Conservation (phyloP, 306 rosid genomes). For the Quercus berberidifolia region DNA sequence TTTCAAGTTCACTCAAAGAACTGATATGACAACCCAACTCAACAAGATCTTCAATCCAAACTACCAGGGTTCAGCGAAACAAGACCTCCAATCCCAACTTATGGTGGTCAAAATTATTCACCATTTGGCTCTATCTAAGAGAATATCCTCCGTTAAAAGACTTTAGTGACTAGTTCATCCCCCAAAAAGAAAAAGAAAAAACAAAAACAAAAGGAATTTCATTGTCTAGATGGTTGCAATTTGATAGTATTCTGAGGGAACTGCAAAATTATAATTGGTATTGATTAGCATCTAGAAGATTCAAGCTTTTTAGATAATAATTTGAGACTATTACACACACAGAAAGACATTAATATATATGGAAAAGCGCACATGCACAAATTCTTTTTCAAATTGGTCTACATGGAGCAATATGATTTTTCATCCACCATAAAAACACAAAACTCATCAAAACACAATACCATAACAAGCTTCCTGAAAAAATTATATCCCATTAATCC, state of each 20-base stretch:
- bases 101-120: not conserved
- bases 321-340: too few relatives aligned
- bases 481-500: not conserved
- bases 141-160: too few relatives aligned
- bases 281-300: too few relatives aligned
- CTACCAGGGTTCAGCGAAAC: not conserved
- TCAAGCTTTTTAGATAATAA: too few relatives aligned
- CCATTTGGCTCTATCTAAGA: not conserved
- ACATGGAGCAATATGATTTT: not conserved
- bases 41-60: not conserved
- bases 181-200: too few relatives aligned
- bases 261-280: too few relatives aligned
- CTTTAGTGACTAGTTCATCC: too few relatives aligned
- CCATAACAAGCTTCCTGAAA: not conserved
- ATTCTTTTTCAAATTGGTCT: not conserved
- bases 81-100: not conserved
- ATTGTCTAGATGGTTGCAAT: too few relatives aligned
- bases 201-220: too few relatives aligned
- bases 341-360: too few relatives aligned
- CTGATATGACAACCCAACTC: not conserved
- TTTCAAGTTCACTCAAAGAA: not conserved
- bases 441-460: not conserved
- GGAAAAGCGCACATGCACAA: not conserved
- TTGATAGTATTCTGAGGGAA: too few relatives aligned
- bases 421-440: not conserved